Evolutionary conservation across 2,329 filamentous ascomycete species (phyloP).

Genomic region (Simplicillium aogashimaense): DNA sequence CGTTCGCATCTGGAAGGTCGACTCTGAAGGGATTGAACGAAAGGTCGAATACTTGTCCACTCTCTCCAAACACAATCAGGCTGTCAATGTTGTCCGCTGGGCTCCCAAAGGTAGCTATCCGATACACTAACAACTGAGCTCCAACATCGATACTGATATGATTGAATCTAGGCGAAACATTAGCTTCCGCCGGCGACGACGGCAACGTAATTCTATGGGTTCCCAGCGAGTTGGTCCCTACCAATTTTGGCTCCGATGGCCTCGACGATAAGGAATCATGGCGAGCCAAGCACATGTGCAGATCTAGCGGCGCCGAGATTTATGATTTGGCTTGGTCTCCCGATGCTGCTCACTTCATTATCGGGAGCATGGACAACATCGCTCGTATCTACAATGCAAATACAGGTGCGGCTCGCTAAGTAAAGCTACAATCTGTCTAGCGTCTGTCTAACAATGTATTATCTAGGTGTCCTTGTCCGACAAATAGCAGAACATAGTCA

Average conservation of each 20-base stretch:
- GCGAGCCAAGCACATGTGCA: conserved; percentile 96
- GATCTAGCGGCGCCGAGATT: conserved; percentile 89
- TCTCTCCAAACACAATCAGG: conserved; percentile 86
- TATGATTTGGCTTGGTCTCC: conserved; percentile 98
- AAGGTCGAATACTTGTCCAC: conserved; percentile 90
- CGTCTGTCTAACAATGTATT: neutral
- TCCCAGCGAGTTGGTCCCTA: conserved; percentile 64
- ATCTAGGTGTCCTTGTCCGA: conserved; percentile 56
- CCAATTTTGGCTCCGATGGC: conserved; percentile 69
- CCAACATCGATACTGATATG: conserved; percentile 9
- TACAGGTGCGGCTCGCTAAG: conserved; percentile 53
- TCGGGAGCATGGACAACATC: conserved; percentile 98
- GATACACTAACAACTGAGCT: neutral
- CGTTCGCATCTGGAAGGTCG: conserved; percentile 89
- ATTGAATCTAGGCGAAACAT: conserved; percentile 60
- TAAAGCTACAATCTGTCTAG: neutral
- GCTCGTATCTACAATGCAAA: conserved; percentile 93
- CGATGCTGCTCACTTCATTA: conserved; percentile 93
- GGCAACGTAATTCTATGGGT: conserved; percentile 97
- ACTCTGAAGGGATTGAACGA: conserved; percentile 72
- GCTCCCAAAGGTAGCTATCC: conserved; percentile 68
- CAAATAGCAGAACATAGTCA: conserved; percentile 97
- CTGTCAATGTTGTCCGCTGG: conserved; percentile 96
- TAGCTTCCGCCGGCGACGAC: conserved; percentile 93
- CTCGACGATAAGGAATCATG: conserved; percentile 93